These are phyloP conservation scores for Ramularia endophylla DNA, from an alignment of 2,329 filamentous ascomycete genomes.

Conservation along the genomic window DNA sequence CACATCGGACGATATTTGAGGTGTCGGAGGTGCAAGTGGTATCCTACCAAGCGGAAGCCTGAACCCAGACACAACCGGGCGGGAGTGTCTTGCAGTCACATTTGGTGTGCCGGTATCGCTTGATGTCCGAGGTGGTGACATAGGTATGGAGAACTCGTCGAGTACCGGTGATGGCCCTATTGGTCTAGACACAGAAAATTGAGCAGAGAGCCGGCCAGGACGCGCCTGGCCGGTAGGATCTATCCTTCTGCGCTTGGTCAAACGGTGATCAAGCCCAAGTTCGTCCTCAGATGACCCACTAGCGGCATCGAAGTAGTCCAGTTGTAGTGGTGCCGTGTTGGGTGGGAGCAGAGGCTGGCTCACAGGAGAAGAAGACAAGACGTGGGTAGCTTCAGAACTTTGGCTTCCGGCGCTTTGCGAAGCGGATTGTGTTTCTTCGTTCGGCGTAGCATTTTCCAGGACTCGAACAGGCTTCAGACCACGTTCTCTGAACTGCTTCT, in stretches of 20 bases:
- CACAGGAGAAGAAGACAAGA: neutral
- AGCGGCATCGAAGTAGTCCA: neutral
- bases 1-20: conserved; percentile 26
- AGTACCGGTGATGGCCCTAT: neutral
- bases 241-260: conserved; percentile 8
- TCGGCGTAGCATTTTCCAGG: conserved; percentile 13
- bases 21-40: conserved; percentile 24
- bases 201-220: too few species aligned
- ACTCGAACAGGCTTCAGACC: conserved; percentile 40
- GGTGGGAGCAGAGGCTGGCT: neutral
- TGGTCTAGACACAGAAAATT: neutral
- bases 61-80: conserved; percentile 16
- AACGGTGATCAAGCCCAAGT: neutral
- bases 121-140: conserved; percentile 35
- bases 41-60: conserved; percentile 18
- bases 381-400: neutral
- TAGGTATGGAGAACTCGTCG: conserved; percentile 35
- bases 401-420: neutral
- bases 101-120: conserved; percentile 10
- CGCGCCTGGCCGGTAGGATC: neutral
- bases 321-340: neutral
- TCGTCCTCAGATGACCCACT: conserved; percentile 4
- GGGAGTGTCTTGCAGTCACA: neutral
- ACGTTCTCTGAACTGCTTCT: conserved; percentile 36
- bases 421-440: conserved; percentile 14